A percentile compares a stretch with the other conserved stretches of the same genome.
phyloP scores from a whole-genome alignment of 2,329 filamentous ascomycete species.

The Atkinsonella texensis region DNA sequence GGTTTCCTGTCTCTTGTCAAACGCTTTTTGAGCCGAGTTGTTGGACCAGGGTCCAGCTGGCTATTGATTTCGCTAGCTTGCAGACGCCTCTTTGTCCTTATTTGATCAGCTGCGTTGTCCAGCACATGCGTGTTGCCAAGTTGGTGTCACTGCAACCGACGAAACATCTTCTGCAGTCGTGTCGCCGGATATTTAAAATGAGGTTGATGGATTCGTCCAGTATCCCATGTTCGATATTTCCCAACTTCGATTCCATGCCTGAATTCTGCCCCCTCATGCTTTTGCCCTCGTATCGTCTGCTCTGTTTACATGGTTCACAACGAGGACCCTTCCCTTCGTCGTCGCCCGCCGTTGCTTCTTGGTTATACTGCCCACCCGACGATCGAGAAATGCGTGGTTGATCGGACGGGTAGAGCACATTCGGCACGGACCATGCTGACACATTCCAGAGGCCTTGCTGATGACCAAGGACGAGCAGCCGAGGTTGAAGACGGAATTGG shows the following conservation, averaged over 20 bases:
- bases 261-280: neutral
- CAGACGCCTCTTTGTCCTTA: too few relatives aligned
- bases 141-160: too few relatives aligned
- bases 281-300: neutral
- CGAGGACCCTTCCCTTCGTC: neutral
- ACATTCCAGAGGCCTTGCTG: too few relatives aligned
- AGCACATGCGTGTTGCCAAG: neutral
- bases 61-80: neutral
- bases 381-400: conserved; percentile 2
- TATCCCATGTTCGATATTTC: neutral
- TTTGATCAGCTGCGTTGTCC: neutral
- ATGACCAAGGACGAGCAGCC: too few relatives aligned
- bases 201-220: neutral
- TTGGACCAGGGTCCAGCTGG: neutral
- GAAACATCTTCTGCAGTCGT: too few relatives aligned
- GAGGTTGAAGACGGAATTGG: too few relatives aligned
- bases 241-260: neutral
- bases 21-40: neutral
- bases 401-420: neutral
- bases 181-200: neutral
- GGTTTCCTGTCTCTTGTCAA: neutral
- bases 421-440: neutral
- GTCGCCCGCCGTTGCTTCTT: neutral
- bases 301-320: neutral
- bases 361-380: conserved; percentile 1